phyloP scores from a whole-genome alignment of 345 rosid species.

The Ceriops tagal region DNA sequence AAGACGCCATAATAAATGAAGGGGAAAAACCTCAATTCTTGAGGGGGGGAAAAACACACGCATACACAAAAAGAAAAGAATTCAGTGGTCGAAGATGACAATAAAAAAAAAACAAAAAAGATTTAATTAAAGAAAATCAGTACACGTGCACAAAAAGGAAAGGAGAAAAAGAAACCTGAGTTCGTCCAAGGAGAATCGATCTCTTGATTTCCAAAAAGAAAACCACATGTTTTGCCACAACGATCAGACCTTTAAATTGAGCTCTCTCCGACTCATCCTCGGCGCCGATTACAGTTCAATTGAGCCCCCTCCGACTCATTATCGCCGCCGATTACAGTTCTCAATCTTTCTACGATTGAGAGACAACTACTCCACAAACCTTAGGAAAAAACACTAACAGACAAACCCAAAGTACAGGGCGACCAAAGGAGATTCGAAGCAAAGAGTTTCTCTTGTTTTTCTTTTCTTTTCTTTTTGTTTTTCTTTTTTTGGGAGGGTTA shows the following conservation, averaged over 20 bases:
- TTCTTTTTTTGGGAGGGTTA: no score
- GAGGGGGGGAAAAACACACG: no score
- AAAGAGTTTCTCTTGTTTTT: no score
- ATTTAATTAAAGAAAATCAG: constrained; percentile 1
- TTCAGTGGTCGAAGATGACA: no score
- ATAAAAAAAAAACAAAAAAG: not conserved
- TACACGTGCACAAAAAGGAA: not conserved
- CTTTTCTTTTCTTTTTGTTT: no score
- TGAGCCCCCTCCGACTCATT: constrained; percentile 19
- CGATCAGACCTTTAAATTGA: constrained; percentile 33
- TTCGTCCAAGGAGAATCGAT: constrained; percentile 88
- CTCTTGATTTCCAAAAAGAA: constrained; percentile 85
- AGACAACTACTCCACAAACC: no score
- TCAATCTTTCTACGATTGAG: no score
- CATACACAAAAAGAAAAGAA: not conserved
- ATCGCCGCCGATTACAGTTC: constrained; percentile 8
- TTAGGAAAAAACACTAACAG: no score
- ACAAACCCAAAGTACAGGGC: no score
- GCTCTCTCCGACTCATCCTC: constrained; percentile 28
- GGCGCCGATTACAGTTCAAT: constrained; percentile 1
- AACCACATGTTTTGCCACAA: constrained; percentile 63
- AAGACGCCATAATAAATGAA: no score
- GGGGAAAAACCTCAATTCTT: no score
- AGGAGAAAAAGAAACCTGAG: constrained; percentile 58
- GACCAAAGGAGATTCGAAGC: no score